Percentiles rank a stretch among this genome's conserved stretches.
Evolutionary conservation across 495 filamentous ascomycete genomes (phyloP).

Genomic region (Cairneyella variabilis): DNA sequence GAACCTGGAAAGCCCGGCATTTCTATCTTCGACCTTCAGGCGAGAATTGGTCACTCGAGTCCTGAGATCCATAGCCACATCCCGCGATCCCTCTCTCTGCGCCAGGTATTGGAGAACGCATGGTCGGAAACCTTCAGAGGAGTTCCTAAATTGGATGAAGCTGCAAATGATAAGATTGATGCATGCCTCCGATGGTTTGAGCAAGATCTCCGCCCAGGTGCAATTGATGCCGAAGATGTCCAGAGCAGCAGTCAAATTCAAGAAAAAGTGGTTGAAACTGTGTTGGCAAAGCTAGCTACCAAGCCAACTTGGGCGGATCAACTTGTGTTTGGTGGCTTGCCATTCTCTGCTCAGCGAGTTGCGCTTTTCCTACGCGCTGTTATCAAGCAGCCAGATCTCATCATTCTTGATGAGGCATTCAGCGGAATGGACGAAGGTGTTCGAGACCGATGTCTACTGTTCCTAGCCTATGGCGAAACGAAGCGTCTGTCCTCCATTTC

Average conservation of each 20-base stretch:
- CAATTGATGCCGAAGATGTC: neutral
- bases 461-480: constrained; percentile 66
- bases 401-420: constrained; percentile 92
- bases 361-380: constrained; percentile 82
- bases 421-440: constrained; percentile 80
- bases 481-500: constrained; percentile 29
- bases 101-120: constrained; percentile 73
- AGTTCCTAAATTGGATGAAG: constrained; percentile 56
- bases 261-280: constrained; percentile 28
- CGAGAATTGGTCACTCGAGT: constrained; percentile 84
- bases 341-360: constrained; percentile 76
- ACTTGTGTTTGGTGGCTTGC: constrained; percentile 66
- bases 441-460: constrained; percentile 78
- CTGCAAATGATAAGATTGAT: constrained; percentile 53
- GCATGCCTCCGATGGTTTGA: constrained; percentile 70
- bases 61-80: constrained; percentile 94
- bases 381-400: constrained; percentile 76
- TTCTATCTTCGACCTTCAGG: constrained; percentile 88
- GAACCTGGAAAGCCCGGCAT: constrained; percentile 67
- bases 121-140: constrained; percentile 84
- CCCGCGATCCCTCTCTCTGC: constrained; percentile 70
- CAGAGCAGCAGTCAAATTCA: too few species aligned
- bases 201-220: constrained; percentile 60
- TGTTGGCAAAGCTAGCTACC: too few species aligned
- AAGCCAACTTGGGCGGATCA: constrained; percentile 78